Evolutionary conservation across 345 rosid species (phyloP).

Genomic region (Dipteronia sinensis): DNA sequence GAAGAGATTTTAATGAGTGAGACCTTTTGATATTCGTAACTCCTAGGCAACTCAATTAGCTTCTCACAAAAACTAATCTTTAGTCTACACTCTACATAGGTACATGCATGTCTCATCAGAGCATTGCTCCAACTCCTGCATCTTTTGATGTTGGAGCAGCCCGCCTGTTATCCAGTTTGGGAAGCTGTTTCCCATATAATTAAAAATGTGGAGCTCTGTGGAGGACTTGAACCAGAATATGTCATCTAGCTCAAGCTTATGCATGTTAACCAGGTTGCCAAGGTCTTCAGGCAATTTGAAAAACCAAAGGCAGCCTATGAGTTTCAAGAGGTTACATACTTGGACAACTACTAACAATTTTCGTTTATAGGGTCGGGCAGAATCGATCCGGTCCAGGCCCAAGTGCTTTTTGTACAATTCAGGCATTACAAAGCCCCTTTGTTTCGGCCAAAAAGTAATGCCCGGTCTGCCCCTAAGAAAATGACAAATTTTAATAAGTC

Average conservation of each 20-base stretch:
- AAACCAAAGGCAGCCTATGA: slow-evolving; percentile 32
- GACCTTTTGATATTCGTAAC: too few species aligned
- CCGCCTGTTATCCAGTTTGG: too few species aligned
- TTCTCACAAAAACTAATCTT: slow-evolving; percentile 15
- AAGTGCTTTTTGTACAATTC: too few species aligned
- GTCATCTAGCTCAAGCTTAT: slow-evolving; percentile 38
- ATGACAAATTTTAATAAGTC: too few species aligned
- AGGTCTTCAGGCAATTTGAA: slow-evolving; percentile 32
- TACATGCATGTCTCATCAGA: not conserved
- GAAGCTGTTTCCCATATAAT: not conserved
- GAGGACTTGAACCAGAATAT: slow-evolving; percentile 40
- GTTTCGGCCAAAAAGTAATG: too few species aligned
- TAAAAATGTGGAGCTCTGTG: slow-evolving; percentile 3
- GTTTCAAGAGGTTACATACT: slow-evolving; percentile 19
- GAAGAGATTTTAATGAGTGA: too few species aligned
- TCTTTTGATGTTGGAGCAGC: not conserved
- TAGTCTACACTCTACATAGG: not conserved
- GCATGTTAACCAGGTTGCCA: slow-evolving; percentile 27
- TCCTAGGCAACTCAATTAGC: too few species aligned
- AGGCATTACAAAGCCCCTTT: too few species aligned
- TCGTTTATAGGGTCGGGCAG: not conserved
- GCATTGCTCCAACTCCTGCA: slow-evolving; percentile 9
- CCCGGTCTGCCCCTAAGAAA: too few species aligned
- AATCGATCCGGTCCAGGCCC: too few species aligned
- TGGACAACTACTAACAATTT: too few species aligned